Base-by-base conservation (phyloP, 2,329 filamentous ascomycete genomes). In the Chaetomium strumarium region DNA sequence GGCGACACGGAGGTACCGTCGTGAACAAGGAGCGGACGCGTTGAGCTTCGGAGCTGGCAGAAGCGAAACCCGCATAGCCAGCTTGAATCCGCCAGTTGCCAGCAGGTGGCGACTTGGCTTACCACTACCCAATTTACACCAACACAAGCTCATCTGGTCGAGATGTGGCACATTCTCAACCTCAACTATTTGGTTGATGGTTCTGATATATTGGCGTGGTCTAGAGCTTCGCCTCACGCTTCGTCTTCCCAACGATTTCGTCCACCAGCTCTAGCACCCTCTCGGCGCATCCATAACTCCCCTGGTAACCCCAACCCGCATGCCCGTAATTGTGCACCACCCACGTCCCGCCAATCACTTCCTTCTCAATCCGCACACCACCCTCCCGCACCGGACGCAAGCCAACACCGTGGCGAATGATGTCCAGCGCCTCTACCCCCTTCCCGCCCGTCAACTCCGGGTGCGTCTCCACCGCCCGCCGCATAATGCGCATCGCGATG, bases 261-360 rank as follows among this genome's bases (percentile, higher is more conserved):
- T 79, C 77, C 6, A 90, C 84, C 66, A 91, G 69, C 66, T 81
- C 77, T 2, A 86, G 77, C 0, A 83, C 84, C 33, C 77, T 73
- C 63, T 84, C 75, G 0, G 86, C 81, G 66, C 85, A 89, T 1
- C 87, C 88, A 67, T 86, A 92, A 20, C 74, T 80, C 1, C 76
- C 78, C 64, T 83, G 79, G 54, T 81, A 96, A 11, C 90, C 90
- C 77, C 86, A 90, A 2, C 87, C 87, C 1, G 81, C 84, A 66
- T 90, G 86, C 0, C 87, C 88, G 61, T 91, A 91, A 62, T 89
- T 87, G 66, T 92, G 88, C 49, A 93, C 84, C n/a, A 90, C 78
- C 68, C 78, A 75, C 2, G 68, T 78, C 3, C 80, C 76, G 7
- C 80, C 83, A 41, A 89, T 78, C 57, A 71, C 73, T 66, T 91